phyloP scores from a whole-genome alignment of 495 filamentous ascomycete species.

The Aspergillus cristatus region DNA sequence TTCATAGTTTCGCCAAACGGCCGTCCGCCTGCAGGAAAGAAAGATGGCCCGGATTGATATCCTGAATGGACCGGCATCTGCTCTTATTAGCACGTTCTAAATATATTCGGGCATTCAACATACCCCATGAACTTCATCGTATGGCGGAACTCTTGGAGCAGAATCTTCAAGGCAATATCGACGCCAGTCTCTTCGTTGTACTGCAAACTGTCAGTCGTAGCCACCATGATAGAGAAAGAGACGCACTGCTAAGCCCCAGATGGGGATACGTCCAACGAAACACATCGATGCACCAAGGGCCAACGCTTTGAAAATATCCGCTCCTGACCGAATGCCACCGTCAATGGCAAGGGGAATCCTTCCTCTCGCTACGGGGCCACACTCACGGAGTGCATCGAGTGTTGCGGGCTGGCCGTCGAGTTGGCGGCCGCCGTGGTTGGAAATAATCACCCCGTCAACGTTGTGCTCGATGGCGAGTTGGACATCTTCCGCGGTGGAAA shows the following conservation, averaged over 20 bases:
- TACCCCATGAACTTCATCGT: slow-evolving; percentile 4
- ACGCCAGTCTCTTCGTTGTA: slow-evolving; percentile 3
- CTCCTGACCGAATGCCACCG: slow-evolving; percentile 71
- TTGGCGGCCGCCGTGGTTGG: slow-evolving; percentile 87
- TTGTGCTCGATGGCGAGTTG: slow-evolving; percentile 61
- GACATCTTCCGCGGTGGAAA: slow-evolving; percentile 68
- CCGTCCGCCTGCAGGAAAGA: background rate
- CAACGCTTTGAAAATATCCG: slow-evolving; percentile 84
- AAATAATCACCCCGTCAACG: slow-evolving; percentile 77
- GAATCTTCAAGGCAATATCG: background rate
- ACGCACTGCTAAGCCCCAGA: slow-evolving; percentile 53
- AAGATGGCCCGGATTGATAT: background rate
- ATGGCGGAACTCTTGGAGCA: background rate
- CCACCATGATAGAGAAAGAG: slow-evolving; percentile 5
- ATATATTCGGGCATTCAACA: background rate
- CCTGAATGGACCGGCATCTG: slow-evolving; percentile 3
- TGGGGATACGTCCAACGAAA: slow-evolving; percentile 66
- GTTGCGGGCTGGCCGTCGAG: slow-evolving; percentile 76
- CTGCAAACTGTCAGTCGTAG: background rate
- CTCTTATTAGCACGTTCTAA: background rate
- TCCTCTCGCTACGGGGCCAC: slow-evolving; percentile 72
- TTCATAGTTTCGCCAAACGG: background rate
- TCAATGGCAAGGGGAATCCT: slow-evolving; percentile 77
- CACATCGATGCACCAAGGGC: slow-evolving; percentile 76
- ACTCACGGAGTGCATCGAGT: slow-evolving; percentile 76